Conservation (phyloP, 192 early-diverging fungal species). For the Gonapodya prolifera region DNA sequence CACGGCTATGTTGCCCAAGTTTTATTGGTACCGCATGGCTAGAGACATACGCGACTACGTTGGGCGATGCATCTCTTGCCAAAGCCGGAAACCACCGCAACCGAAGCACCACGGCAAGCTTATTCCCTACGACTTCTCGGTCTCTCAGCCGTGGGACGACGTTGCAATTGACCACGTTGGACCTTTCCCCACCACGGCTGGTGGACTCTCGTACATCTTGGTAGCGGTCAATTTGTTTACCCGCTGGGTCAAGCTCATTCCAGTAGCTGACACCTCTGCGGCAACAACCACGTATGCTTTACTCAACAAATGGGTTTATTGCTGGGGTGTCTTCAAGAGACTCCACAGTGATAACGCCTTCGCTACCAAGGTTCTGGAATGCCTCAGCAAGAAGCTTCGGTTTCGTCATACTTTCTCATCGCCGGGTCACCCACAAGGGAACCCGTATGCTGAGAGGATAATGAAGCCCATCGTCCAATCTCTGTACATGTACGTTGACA, state of each 20-base stretch:
- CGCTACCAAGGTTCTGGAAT: not conserved
- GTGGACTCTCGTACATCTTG: not conserved
- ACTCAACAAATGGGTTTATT: not conserved
- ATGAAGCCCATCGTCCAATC: not conserved
- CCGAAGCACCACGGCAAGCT: too few species aligned
- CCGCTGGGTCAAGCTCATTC: not conserved
- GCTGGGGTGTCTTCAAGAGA: not conserved
- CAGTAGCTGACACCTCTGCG: not conserved
- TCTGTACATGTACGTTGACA: not conserved
- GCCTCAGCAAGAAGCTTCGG: not conserved
- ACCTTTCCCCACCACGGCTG: not conserved
- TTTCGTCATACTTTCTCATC: not conserved
- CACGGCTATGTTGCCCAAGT: too few species aligned
- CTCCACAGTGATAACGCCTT: not conserved
- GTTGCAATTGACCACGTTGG: not conserved
- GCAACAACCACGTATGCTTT: not conserved
- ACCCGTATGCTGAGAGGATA: not conserved
- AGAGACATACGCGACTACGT: too few species aligned
- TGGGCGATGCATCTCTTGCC: too few species aligned
- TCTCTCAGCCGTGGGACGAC: not conserved
- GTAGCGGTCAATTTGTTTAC: not conserved
- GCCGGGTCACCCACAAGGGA: not conserved
- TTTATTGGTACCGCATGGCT: too few species aligned
- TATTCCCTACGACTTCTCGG: not conserved
- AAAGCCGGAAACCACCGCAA: too few species aligned